These are phyloP conservation scores for Ascomycota sp. DNA, from an alignment of 2,329 filamentous ascomycete species.

Conservation along the genomic window DNA sequence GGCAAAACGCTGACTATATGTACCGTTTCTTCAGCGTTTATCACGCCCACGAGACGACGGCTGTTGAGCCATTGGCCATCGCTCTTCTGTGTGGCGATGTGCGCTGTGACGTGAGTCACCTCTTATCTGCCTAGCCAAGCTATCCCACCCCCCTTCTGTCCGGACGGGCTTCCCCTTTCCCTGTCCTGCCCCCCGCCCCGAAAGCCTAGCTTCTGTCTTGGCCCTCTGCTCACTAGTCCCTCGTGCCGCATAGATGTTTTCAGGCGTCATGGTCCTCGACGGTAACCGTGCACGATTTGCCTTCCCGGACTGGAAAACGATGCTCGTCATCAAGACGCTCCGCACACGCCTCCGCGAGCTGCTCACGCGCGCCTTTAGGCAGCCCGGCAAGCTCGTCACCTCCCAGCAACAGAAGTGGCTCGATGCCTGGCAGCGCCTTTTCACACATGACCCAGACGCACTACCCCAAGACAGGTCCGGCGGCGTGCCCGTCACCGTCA, in stretches of 20 bases:
- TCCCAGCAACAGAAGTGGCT: constrained; percentile 54
- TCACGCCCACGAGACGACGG: constrained; percentile 77
- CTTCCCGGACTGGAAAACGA: constrained; percentile 72
- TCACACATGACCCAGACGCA: constrained; percentile 24
- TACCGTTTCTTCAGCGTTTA: constrained; percentile 26
- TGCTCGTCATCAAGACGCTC: constrained; percentile 73
- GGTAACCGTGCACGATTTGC: constrained; percentile 72
- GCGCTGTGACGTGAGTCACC: constrained; percentile 50
- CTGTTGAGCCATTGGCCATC: constrained; percentile 63
- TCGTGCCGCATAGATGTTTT: constrained; percentile 44
- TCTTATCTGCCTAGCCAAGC: too few relatives aligned
- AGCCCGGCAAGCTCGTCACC: constrained; percentile 39
- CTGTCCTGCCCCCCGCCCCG: background rate
- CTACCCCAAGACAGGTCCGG: constrained; percentile 1
- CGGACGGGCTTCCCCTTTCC: too few relatives aligned
- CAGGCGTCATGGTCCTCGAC: constrained; percentile 72
- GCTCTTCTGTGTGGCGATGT: constrained; percentile 74
- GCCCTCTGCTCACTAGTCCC: background rate
- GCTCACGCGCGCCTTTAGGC: constrained; percentile 49
- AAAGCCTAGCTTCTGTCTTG: background rate
- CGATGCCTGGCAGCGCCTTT: constrained; percentile 53
- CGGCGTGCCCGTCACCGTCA: constrained; percentile 7
- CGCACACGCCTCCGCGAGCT: constrained; percentile 56
- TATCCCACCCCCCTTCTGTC: background rate
- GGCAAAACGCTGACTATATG: background rate